Evolutionary conservation across 2,329 filamentous ascomycete species (phyloP).

Genomic region (Aspergillus pseudotamarii): DNA sequence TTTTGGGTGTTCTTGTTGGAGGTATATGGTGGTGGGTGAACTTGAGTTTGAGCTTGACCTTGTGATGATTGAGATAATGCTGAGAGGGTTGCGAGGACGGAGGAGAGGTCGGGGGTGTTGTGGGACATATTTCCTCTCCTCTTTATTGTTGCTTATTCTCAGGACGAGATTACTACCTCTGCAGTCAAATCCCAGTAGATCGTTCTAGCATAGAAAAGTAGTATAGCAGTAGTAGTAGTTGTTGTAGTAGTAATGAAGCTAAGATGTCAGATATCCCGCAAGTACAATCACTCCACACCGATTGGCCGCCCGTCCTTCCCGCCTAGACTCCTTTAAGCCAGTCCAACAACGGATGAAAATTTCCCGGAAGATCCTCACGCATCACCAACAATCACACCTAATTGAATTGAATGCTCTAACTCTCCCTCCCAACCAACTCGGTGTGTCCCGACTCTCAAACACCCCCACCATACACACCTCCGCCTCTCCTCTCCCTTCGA

Average conservation of each 20-base stretch:
- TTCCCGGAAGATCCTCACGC: slow-evolving; percentile 15
- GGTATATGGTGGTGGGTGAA: neutral
- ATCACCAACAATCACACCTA: slow-evolving; percentile 1
- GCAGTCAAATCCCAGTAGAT: neutral
- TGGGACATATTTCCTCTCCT: slow-evolving; percentile 15
- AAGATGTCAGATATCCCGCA: neutral
- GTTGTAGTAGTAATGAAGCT: neutral
- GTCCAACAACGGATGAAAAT: slow-evolving; percentile 14
- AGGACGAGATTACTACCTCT: too few relatives aligned
- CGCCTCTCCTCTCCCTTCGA: neutral
- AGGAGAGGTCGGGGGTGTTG: slow-evolving; percentile 40
- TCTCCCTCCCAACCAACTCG: neutral
- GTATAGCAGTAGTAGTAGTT: too few relatives aligned
- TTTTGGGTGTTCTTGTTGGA: neutral
- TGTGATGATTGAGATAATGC: slow-evolving; percentile 27
- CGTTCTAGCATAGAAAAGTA: too few relatives aligned
- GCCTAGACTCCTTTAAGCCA: neutral
- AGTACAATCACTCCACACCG: neutral
- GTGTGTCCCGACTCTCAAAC: neutral
- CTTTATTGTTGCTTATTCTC: neutral
- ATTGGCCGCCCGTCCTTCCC: neutral
- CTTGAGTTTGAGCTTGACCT: neutral
- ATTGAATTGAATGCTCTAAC: neutral
- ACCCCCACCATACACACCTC: neutral
- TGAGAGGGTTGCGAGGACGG: slow-evolving; percentile 46